These are phyloP conservation scores for Sutorius australiensis DNA, from an alignment of 768 basidiomycete genomes.

Conservation along the genomic window DNA sequence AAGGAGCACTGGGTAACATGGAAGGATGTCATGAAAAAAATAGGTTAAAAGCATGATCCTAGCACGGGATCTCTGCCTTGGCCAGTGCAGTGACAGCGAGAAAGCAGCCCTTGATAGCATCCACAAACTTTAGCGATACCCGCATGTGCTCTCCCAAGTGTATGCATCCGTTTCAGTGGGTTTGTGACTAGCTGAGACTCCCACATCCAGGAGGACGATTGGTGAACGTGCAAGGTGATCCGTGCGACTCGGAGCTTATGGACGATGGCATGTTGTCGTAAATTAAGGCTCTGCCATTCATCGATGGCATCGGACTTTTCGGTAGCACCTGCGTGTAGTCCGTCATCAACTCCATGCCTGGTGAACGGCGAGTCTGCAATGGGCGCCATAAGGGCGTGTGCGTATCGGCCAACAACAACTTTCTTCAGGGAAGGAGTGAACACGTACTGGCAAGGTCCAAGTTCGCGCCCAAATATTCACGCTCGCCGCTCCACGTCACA, in stretches of 20 bases:
- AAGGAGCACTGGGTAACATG: too few relatives aligned
- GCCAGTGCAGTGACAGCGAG: too few relatives aligned
- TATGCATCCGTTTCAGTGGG: not conserved
- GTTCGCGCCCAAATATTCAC: too few relatives aligned
- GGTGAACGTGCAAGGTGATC: not conserved
- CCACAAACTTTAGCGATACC: not conserved
- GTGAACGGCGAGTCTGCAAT: not conserved
- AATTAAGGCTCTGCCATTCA: constrained; percentile 37
- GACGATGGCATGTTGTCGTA: constrained; percentile 34
- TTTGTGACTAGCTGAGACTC: constrained; percentile 34
- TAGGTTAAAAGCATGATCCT: not conserved
- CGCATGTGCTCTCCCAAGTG: too few relatives aligned
- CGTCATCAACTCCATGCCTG: not conserved
- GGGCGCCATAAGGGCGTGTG: not conserved
- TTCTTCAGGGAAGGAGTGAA: too few relatives aligned
- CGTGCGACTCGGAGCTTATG: not conserved
- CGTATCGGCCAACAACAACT: not conserved
- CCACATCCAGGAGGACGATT: not conserved
- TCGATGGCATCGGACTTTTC: constrained; percentile 2
- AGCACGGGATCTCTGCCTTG: too few relatives aligned
- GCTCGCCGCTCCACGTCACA: too few relatives aligned
- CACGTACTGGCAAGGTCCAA: too few relatives aligned
- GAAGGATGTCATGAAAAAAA: too few relatives aligned
- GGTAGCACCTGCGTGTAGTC: not conserved
- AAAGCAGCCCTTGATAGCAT: not conserved